Base-by-base conservation (phyloP, 1,284 basidiomycete species). In the Lentinula novae-zelandiae region DNA sequence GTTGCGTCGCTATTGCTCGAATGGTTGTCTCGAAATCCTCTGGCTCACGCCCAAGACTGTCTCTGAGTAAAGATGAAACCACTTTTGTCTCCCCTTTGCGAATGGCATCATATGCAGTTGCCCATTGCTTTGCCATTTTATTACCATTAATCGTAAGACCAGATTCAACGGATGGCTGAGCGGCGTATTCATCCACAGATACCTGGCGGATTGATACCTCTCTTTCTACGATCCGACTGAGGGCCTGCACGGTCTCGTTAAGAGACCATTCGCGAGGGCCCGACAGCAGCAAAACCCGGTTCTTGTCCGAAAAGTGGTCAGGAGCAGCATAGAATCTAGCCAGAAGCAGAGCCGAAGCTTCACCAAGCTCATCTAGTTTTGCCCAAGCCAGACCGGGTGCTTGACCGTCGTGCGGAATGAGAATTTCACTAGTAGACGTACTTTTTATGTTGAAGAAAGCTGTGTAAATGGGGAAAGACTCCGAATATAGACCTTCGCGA, bases 311-410 rank as follows among this genome's bases (percentile, higher is more conserved):
- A 38, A 56, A 44, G 17, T 33, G 15, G 13, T n/a, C 27, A 2
- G 39, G 54, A 10, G 39, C 27, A 5, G 20, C 27, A 31, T 44
- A 36, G 31, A 56, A 56, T 10, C 22, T 44, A 17, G 54, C 39
- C 5, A 56, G 42, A 44, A 56, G 39, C 2, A 20, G 8, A 33
- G 54, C 54, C 3, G 54, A 56, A 20, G 54, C 54, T 34, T 56
- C 54, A 5, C 54, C 54, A 6, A 56, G 54, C n/a, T 56, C 54
- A 31, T 56, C 54, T 56, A 56, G 17, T 31, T 56, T 56, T 12
- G 40, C 54, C 54, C 54, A 56, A 31, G 54, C 54, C 15, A 56
- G n/a, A 44, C 54, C 54, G 10, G 54, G 54, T 34, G 27, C 54
- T 10, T n/a, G 6, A 15, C 54, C 54, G n/a, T 56, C 15, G 40